Evolutionary conservation across 2,329 filamentous ascomycete genomes (phyloP).

Genomic region (Helotiales sp.): DNA sequence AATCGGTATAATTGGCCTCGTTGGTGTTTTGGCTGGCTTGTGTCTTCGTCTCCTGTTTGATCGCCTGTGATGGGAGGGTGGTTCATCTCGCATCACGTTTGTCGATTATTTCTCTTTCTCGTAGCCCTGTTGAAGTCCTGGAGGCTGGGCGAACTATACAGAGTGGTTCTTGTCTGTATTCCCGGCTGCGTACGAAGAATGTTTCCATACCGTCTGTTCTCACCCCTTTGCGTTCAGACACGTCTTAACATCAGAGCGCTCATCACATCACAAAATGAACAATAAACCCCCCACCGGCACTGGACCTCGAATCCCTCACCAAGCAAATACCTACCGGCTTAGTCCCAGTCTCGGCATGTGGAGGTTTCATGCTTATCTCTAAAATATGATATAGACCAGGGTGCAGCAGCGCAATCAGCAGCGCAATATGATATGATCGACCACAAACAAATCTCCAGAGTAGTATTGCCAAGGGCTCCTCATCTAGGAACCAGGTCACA

Average conservation of each 20-base stretch:
- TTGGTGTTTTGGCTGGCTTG: neutral
- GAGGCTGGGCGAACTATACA: too few relatives aligned
- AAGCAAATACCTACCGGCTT: conserved; percentile 4
- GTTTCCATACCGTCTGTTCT: neutral
- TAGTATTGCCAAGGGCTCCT: neutral
- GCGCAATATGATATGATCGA: neutral
- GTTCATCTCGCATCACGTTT: neutral
- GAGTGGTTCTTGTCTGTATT: neutral
- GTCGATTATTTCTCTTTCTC: neutral
- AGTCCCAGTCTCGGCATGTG: neutral
- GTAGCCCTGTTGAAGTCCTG: too few relatives aligned
- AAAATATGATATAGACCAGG: neutral
- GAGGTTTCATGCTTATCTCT: conserved; percentile 4
- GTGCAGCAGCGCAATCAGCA: too few relatives aligned
- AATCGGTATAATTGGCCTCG: neutral
- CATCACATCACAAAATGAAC: too few relatives aligned
- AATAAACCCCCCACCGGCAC: neutral
- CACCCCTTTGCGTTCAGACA: neutral
- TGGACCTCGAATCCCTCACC: neutral
- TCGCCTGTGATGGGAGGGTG: neutral
- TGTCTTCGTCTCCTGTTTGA: neutral
- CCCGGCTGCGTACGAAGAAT: neutral
- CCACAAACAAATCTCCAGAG: conserved; percentile 1
- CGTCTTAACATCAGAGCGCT: neutral
- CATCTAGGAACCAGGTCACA: neutral